Percentiles rank a stretch among this genome's conserved stretches.
Evolutionary conservation across 495 filamentous ascomycete species (phyloP).

Genomic region (Penicillium taxi): DNA sequence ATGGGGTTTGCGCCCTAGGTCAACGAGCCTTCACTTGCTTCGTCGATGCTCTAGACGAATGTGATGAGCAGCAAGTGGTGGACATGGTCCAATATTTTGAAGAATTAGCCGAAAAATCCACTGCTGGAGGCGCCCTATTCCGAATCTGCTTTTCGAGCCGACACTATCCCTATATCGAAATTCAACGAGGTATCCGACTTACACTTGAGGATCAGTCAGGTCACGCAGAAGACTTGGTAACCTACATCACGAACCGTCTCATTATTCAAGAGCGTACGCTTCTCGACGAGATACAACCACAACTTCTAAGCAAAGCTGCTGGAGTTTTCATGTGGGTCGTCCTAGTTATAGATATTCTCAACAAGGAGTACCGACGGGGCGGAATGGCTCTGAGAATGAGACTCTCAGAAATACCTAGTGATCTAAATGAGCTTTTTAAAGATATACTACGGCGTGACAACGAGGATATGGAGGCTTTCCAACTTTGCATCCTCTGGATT

Average conservation of each 20-base stretch:
- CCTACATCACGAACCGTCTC: constrained; percentile 19
- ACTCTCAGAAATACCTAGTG: constrained; percentile 28
- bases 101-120: constrained; percentile 18
- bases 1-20: constrained; percentile 15
- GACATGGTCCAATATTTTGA: constrained; percentile 36
- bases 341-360: constrained; percentile 38
- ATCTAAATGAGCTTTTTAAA: constrained; percentile 31
- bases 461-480: constrained; percentile 17
- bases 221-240: constrained; percentile 19
- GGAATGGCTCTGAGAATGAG: constrained; percentile 14
- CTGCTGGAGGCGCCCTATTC: constrained; percentile 8
- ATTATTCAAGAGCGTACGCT: constrained; percentile 8
- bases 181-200: constrained; percentile 21
- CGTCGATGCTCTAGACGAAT: constrained; percentile 38
- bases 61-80: constrained; percentile 26
- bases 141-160: constrained; percentile 42
- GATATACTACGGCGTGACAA: constrained; percentile 29
- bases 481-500: constrained; percentile 34
- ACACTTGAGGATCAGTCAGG: constrained; percentile 23
- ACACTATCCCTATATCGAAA: constrained; percentile 41
- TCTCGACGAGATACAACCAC: constrained; percentile 7
- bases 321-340: constrained; percentile 46
- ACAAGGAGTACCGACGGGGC: constrained; percentile 26
- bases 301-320: constrained; percentile 31
- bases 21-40: constrained; percentile 22